phyloP scores from a whole-genome alignment of 805 yeast genomes.

The Starmerella khaoyaiensis region DNA sequence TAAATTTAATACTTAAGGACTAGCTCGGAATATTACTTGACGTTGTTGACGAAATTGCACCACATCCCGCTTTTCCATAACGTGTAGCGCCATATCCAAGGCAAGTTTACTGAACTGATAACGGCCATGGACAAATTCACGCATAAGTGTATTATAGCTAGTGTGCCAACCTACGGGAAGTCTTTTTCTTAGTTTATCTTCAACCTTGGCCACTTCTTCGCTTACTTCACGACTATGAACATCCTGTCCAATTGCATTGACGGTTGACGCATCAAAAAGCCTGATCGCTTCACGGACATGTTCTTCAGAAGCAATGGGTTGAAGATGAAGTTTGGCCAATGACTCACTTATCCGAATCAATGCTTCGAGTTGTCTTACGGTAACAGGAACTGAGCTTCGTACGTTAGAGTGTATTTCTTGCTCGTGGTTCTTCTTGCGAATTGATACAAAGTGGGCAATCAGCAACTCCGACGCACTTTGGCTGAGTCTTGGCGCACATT shows the following conservation, averaged over 20 bases:
- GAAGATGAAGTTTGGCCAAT: conserved; percentile 70
- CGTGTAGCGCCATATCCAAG: conserved; percentile 49
- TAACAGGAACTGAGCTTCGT: conserved; percentile 90
- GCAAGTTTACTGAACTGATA: conserved; percentile 50
- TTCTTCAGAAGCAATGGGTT: conserved; percentile 71
- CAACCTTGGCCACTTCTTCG: conserved; percentile 65
- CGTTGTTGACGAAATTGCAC: conserved; percentile 80
- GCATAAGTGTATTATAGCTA: conserved; percentile 64
- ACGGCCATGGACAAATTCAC: conserved; percentile 44
- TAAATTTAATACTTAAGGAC: conserved; percentile 33
- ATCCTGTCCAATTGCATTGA: conserved; percentile 79
- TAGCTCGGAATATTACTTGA: conserved; percentile 62
- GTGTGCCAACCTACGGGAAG: conserved; percentile 96
- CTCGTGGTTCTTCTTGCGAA: conserved; percentile 68
- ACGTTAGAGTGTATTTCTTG: conserved; percentile 73
- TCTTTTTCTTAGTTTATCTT: conserved; percentile 74
- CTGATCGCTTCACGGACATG: conserved; percentile 95
- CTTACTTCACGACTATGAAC: conserved; percentile 30
- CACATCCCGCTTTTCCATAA: conserved; percentile 76
- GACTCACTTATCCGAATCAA: conserved; percentile 91
- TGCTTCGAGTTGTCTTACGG: conserved; percentile 95
- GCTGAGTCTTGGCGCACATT: conserved; percentile 85
- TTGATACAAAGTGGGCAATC: conserved; percentile 83
- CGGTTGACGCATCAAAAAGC: conserved; percentile 88
- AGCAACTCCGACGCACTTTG: conserved; percentile 81